Percentiles rank a stretch among this genome's conserved stretches.
Conservation (phyloP, 1,284 basidiomycete genomes). For the Ustilago crameri region DNA sequence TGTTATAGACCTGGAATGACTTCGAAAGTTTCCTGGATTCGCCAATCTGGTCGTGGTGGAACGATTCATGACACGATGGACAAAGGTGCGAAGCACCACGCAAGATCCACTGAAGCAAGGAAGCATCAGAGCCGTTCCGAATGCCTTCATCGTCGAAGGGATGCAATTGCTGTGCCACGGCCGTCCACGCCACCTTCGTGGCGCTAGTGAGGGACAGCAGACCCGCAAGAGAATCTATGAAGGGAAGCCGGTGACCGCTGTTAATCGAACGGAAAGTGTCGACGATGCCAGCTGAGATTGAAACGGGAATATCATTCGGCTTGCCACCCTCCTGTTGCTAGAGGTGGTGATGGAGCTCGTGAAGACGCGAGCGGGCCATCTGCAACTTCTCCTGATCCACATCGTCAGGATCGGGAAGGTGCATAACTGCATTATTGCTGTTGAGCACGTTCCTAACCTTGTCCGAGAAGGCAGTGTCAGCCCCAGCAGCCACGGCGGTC, state of each 20-base stretch:
- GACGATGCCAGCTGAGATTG: not conserved
- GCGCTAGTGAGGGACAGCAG: conserved; percentile 2
- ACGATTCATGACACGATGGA: conserved; percentile 1
- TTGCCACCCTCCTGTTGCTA: too few relatives aligned
- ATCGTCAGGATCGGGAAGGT: too few relatives aligned
- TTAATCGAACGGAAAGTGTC: not conserved
- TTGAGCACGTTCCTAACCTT: too few relatives aligned
- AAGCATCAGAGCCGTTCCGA: not conserved
- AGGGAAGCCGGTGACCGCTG: not conserved
- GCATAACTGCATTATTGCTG: too few relatives aligned
- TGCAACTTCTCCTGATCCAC: too few relatives aligned
- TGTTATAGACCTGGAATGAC: not conserved
- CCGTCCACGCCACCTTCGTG: not conserved
- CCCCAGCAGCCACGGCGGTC: too few relatives aligned
- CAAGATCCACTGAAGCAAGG: not conserved
- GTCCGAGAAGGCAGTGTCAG: too few relatives aligned
- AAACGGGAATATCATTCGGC: too few relatives aligned
- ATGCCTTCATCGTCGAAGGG: not conserved
- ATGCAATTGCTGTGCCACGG: not conserved
- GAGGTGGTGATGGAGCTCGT: too few relatives aligned
- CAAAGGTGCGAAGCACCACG: not conserved
- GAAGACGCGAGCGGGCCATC: too few relatives aligned
- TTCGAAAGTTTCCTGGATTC: not conserved
- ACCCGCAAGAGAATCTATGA: not conserved
- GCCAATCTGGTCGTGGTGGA: not conserved